Evolutionary conservation across 129 eudicot species (phyloP), one percentile per base, ranked within the genome.

Genomic region (Centella asiatica): DNA sequence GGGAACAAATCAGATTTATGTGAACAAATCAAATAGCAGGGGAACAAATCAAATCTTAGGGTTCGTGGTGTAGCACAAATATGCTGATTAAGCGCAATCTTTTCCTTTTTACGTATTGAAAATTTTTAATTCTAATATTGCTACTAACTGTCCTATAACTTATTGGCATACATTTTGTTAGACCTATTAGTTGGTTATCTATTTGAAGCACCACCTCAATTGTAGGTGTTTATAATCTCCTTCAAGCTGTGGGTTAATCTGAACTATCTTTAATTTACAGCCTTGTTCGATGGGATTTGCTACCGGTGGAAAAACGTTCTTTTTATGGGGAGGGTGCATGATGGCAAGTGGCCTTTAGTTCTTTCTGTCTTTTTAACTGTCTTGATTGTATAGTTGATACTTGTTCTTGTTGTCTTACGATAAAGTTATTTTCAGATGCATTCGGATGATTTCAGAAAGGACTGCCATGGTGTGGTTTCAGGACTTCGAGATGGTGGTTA

Each of bases 201-300:
- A 54, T 36, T 13, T 31, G 11, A 14, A 26, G 24, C 5, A 6
- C 20, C 44, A 25, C 19, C 6, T 62, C 5, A 60, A 27, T 39
- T 51, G 72, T 57, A 1, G 1, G 29, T 58, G 51, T 34, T 57
- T 5, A 36, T 50, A 17, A 47, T 64, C 42, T 50, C 12, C 34
- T 46, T 59, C 17, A 58, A 69, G 37, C 37, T 40, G 47, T 34
- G 52, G n/a, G 9, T 26, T n/a, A n/a, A 31, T 32, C 20, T 48
- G 28, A n/a, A n/a, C n/a, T n/a, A 1, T 52, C 27, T 44, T 53
- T 12, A 17, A 28, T 75, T 64, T 69, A 48, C 78, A 92, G 98
- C 98, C 98, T 28, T 92, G 98, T 71, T 92, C 98, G 13, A 92
- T 92, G 95, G 98, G 98, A 62, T 92, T 92, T 72, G 98, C 98